Conservation (phyloP, 2,329 filamentous ascomycete genomes). For the Fusarium sp. region DNA sequence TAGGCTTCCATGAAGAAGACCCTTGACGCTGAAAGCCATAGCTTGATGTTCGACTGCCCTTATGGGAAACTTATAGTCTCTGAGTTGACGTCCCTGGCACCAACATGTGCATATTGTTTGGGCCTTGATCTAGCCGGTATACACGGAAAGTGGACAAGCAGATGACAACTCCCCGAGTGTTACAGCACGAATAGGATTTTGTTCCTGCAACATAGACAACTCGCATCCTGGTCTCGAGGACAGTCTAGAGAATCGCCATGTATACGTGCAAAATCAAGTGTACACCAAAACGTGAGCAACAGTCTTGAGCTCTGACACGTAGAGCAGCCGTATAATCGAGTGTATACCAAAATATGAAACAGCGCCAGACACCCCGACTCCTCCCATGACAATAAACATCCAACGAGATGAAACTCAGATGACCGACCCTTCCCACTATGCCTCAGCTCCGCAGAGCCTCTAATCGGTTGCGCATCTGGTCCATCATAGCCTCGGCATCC, state of each 20-base stretch:
- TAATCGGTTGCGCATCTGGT: constrained; percentile 91
- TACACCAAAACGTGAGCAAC: not conserved
- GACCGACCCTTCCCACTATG: not conserved
- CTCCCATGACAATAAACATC: constrained; percentile 31
- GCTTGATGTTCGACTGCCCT: not conserved
- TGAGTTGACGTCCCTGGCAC: too few relatives aligned
- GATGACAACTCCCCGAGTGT: not conserved
- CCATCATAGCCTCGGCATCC: constrained; percentile 89
- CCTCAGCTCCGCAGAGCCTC: constrained; percentile 87
- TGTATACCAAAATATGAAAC: constrained; percentile 31
- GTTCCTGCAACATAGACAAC: not conserved
- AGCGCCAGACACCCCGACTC: constrained; percentile 38
- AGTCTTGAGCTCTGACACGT: not conserved
- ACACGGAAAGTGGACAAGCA: not conserved
- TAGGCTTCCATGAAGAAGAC: too few relatives aligned
- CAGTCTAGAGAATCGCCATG: not conserved
- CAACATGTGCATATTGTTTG: not conserved
- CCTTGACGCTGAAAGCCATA: not conserved
- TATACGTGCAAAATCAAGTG: not conserved
- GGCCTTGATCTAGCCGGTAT: too few relatives aligned
- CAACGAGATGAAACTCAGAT: constrained; percentile 9
- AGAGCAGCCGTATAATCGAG: constrained; percentile 19
- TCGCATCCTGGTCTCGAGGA: too few relatives aligned
- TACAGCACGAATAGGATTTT: not conserved
- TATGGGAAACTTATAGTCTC: not conserved